Conservation (phyloP, 176 grass and related monocot species). For the Triticum timopheevii region DNA sequence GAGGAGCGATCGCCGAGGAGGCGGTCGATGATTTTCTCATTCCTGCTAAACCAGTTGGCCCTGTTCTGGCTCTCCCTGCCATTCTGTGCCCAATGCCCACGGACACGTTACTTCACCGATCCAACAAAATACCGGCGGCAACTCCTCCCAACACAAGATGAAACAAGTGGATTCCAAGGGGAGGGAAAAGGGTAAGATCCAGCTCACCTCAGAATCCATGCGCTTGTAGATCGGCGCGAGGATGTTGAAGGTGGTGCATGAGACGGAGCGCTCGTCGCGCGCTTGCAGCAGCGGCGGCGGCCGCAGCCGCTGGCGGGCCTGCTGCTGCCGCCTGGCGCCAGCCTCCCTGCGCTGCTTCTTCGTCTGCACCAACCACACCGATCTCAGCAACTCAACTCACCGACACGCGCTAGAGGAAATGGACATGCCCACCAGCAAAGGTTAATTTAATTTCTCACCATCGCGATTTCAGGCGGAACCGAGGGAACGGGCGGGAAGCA, state of each 20-base stretch:
- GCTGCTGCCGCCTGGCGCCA: conserved; percentile 19
- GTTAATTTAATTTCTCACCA: conserved; percentile 29
- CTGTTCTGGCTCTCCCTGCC: conserved; percentile 79
- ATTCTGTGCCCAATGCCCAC: conserved; percentile 47
- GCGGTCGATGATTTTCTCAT: conserved; percentile 75
- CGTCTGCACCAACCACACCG: conserved; percentile 19
- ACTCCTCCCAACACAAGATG: not conserved
- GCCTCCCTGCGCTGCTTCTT: conserved; percentile 39
- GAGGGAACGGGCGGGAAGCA: not conserved
- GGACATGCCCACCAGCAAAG: conserved; percentile 10
- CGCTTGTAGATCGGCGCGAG: conserved; percentile 72
- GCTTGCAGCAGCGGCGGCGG: not conserved
- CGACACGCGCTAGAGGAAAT: not conserved
- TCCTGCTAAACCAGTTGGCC: conserved; percentile 77
- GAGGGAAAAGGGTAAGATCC: conserved; percentile 4
- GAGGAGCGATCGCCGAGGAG: conserved; percentile 72
- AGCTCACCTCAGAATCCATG: conserved; percentile 47
- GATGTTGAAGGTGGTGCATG: conserved; percentile 74
- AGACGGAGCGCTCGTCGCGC: conserved; percentile 49
- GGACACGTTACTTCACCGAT: conserved; percentile 12
- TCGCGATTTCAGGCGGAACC: not conserved
- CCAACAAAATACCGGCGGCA: not conserved
- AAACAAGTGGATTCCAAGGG: not conserved
- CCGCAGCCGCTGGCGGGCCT: conserved; percentile 11
- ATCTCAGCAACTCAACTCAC: not conserved